Evolutionary conservation across 805 yeast genomes (phyloP), one percentile per base, ranked within the genome.

Genomic region (Dipodascopsis tothii): DNA sequence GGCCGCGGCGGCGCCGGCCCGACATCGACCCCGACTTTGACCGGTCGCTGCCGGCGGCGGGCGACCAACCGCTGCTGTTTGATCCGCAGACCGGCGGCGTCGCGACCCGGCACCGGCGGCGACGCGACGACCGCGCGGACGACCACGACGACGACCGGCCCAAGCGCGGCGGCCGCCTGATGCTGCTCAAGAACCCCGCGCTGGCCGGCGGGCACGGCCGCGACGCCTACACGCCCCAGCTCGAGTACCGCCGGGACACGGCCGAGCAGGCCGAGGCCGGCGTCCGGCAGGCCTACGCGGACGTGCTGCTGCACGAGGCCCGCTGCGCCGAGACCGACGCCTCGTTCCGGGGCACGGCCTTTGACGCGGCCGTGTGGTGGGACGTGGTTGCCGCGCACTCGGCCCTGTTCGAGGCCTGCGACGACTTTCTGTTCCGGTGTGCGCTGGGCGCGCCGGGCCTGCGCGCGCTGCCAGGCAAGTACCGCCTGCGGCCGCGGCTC

Each of bases 21-120:
- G 30, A 25, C 30, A 25, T 25, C 19, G 52, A 48, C 27, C 52
- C 52, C 5, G 52, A 48, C 22, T 48, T 38, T 17, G 52, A 48
- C 22, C 46, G 52, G 4, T 48, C 52, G 35, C 22, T 48, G 23
- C 52, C 52, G 9, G 30, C 30, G 9, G 11, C 14, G 30, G 30
- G 11, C 9, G 30, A 25, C 11, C 11, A 25, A 9, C 11, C 30
- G 11, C 9, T 25, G 30, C 30, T 25, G 11, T 25, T 9, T 25
- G 14, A 25, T 14, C 30, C 30, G 14, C 9, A 25, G 11, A 9
- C 30, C 11, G 30, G 30, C 14, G 11, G 14, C 30, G 11, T 9
- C 14, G 9, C 30, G 14, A 9, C 30, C 9, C 30, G 30, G 11
- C 30, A 14, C 30, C 30, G 30, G 9, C 30, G 30, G 9, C 9